A percentile compares a stretch with the other conserved stretches of the same genome.
Evolutionary conservation across 2,329 filamentous ascomycete genomes (phyloP).

Genomic region (Apiospora hydei): DNA sequence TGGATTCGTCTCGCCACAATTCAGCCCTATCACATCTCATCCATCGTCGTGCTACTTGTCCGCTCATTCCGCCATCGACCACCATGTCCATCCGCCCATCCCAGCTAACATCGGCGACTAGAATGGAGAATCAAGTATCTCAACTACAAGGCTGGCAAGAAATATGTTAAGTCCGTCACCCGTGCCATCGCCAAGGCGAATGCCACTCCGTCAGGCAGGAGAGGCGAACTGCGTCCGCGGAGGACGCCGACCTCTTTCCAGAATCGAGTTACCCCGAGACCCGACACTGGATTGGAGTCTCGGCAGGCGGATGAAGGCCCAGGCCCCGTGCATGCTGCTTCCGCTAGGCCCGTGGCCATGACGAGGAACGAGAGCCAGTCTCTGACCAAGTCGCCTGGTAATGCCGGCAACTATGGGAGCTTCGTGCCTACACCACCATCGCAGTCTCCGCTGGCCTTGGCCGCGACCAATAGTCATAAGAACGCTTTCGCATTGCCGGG

Average conservation of each 20-base stretch:
- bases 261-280: slow-evolving; percentile 8
- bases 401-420: slow-evolving; percentile 60
- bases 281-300: neutral
- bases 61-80: neutral
- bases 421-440: slow-evolving; percentile 53
- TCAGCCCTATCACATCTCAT: neutral
- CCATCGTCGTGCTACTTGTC: neutral
- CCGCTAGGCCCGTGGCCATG: slow-evolving; percentile 34
- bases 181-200: slow-evolving; percentile 73
- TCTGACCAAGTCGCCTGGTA: slow-evolving; percentile 47
- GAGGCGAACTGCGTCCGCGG: slow-evolving; percentile 40
- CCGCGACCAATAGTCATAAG: slow-evolving; percentile 36
- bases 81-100: neutral
- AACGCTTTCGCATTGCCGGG: slow-evolving; percentile 60
- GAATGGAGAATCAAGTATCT: slow-evolving; percentile 95
- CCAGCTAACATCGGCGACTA: slow-evolving; percentile 38
- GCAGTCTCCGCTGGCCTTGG: slow-evolving; percentile 32
- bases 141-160: slow-evolving; percentile 95
- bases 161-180: slow-evolving; percentile 84
- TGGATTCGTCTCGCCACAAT: neutral
- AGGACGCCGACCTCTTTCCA: slow-evolving; percentile 18
- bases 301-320: neutral
- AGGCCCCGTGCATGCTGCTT: slow-evolving; percentile 8
- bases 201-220: slow-evolving; percentile 53
- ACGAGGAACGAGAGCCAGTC: slow-evolving; percentile 48